These are phyloP conservation scores for Lasiodiplodia citricola DNA, from an alignment of 2,329 filamentous ascomycete genomes.

Conservation along the genomic window DNA sequence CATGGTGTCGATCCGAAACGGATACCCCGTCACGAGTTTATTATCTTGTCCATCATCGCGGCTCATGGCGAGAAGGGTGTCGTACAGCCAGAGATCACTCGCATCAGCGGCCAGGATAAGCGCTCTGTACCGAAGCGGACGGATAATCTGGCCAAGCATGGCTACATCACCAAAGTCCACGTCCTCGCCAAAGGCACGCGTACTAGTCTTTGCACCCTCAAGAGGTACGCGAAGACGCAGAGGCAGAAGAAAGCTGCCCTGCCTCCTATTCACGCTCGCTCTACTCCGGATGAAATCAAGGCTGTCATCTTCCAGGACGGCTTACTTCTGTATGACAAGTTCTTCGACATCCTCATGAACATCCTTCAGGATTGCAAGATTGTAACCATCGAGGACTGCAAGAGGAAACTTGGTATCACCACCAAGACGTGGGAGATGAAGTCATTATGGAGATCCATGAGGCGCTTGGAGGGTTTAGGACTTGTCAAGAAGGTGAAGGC, in stretches of 20 bases:
- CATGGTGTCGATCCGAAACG: conserved; percentile 62
- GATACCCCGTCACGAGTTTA: conserved; percentile 61
- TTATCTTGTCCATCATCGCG: conserved; percentile 64
- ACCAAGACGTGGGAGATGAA: conserved; percentile 45
- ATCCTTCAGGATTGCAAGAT: conserved; percentile 57
- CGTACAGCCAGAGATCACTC: conserved; percentile 61
- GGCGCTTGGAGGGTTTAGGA: conserved; percentile 47
- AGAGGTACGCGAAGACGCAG: conserved; percentile 51
- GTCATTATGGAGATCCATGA: conserved; percentile 45
- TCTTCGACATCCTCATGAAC: conserved; percentile 55
- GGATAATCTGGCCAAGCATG: conserved; percentile 60
- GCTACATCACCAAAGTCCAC: conserved; percentile 65
- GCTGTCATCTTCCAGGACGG: conserved; percentile 43
- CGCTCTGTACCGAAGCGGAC: conserved; percentile 67
- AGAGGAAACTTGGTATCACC: conserved; percentile 36
- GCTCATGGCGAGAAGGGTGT: conserved; percentile 60
- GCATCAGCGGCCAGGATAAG: conserved; percentile 66
- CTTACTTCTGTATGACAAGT: conserved; percentile 55
- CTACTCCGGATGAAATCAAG: conserved; percentile 30
- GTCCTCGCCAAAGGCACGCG: conserved; percentile 55
- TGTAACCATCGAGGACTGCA: conserved; percentile 59
- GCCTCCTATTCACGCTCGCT: conserved; percentile 20
- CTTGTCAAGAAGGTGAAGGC: conserved; percentile 47
- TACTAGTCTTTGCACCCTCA: conserved; percentile 63
- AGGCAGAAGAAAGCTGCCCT: conserved; percentile 30